Conservation (phyloP, 768 basidiomycete genomes). For the Collybiopsis luxurians region DNA sequence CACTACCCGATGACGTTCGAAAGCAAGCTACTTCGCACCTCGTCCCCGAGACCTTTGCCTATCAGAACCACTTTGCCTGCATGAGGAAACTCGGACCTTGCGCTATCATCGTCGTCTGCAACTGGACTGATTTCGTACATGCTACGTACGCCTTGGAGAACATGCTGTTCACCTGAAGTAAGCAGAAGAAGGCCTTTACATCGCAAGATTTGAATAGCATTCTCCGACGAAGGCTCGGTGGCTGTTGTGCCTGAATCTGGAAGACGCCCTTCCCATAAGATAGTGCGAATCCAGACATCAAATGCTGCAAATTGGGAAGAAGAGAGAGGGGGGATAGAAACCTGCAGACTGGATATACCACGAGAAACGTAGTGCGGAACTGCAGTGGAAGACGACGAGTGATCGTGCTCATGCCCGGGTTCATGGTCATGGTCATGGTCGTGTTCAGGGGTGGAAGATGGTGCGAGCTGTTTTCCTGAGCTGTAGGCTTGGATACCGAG, state of each 20-base stretch:
- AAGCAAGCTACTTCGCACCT: constrained; percentile 44
- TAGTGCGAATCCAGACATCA: constrained; percentile 76
- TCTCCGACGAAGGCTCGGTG: constrained; percentile 9
- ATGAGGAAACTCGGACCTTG: constrained; percentile 48
- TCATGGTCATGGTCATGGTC: constrained; percentile 31
- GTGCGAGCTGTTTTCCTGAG: constrained; percentile 36
- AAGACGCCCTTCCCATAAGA: constrained; percentile 78
- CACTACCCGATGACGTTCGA: background rate
- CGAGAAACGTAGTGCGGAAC: constrained; percentile 64
- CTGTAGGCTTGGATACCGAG: constrained; percentile 82
- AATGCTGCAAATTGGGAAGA: constrained; percentile 45
- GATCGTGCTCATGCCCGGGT: constrained; percentile 13
- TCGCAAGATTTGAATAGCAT: constrained; percentile 63
- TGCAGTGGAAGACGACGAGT: constrained; percentile 20
- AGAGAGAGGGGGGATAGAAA: constrained; percentile 62
- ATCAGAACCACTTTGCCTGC: constrained; percentile 85
- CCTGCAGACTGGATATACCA: constrained; percentile 81
- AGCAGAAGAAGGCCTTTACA: constrained; percentile 82
- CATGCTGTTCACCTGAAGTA: constrained; percentile 53
- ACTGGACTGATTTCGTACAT: constrained; percentile 77
- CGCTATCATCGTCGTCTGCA: constrained; percentile 24
- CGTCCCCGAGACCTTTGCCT: constrained; percentile 70
- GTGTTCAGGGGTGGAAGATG: constrained; percentile 21
- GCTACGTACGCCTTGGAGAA: constrained; percentile 89
- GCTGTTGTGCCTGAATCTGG: constrained; percentile 24